phyloP scores from a whole-genome alignment of 1,284 basidiomycete species.

The Sporisorium scitamineum region DNA sequence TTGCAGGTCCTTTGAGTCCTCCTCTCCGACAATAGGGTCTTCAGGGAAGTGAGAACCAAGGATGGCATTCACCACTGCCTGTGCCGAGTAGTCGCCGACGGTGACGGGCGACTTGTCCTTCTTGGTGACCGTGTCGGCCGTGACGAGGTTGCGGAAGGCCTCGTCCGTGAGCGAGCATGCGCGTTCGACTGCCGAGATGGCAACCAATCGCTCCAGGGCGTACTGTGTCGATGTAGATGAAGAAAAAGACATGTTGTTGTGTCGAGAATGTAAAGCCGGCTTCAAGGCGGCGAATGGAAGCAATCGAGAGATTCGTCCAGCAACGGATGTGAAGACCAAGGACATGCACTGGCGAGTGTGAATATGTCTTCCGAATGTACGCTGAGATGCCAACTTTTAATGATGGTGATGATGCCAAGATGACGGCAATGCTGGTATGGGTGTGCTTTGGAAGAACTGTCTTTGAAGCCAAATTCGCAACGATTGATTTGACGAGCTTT shows the following conservation, averaged over 20 bases:
- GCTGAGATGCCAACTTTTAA: neutral
- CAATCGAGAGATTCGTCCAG: constrained; percentile 15
- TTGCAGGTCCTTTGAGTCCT: constrained; percentile 81
- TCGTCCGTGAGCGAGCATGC: constrained; percentile 81
- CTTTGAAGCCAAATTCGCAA: neutral
- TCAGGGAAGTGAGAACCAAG: constrained; percentile 77
- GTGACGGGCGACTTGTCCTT: constrained; percentile 96
- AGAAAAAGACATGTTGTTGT: constrained; percentile 34
- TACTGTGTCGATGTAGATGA: constrained; percentile 38
- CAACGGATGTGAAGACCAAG: neutral
- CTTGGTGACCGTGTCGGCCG: constrained; percentile 86
- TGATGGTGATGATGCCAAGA: neutral
- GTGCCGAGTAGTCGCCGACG: constrained; percentile 71
- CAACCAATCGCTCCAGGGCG: constrained; percentile 77
- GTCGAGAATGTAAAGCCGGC: neutral
- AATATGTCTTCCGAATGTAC: neutral
- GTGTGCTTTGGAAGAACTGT: neutral
- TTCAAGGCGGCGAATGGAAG: neutral
- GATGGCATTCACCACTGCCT: constrained; percentile 65
- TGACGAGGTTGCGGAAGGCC: constrained; percentile 89
- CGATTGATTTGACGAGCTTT: constrained; percentile 1
- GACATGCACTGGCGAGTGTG: constrained; percentile 23
- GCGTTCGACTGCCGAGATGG: constrained; percentile 87
- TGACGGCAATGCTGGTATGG: neutral
- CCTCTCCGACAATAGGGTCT: constrained; percentile 94